Evolutionary conservation across 1,139 yeast genomes (phyloP).

Genomic region (Scheffersomyces segobiensis): DNA sequence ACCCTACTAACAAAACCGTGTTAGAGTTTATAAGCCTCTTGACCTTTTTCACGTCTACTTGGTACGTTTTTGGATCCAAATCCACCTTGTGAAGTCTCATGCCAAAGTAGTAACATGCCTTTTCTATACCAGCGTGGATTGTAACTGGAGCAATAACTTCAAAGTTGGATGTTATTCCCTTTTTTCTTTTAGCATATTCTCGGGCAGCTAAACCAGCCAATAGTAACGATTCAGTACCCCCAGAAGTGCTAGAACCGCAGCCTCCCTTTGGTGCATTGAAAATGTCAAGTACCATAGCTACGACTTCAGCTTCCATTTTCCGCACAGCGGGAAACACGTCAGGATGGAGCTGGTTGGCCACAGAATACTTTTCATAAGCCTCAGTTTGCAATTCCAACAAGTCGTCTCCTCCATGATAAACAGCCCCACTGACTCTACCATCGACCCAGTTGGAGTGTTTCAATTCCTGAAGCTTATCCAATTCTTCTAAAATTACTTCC

Average conservation of each 20-base stretch:
- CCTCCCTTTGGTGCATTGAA: conserved; percentile 75
- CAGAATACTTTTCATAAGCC: conserved; percentile 75
- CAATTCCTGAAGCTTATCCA: conserved; percentile 50
- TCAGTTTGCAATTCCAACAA: conserved; percentile 69
- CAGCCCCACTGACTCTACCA: conserved; percentile 93
- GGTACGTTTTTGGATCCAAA: conserved; percentile 63
- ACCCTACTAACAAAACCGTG: conserved; percentile 83
- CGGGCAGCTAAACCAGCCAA: conserved; percentile 86
- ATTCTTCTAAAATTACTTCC: conserved; percentile 43
- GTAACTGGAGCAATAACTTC: conserved; percentile 90
- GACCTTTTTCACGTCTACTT: conserved; percentile 68
- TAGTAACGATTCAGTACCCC: conserved; percentile 93
- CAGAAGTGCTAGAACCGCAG: conserved; percentile 91
- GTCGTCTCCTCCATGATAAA: conserved; percentile 89
- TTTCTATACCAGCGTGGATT: conserved; percentile 93
- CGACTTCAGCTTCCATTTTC: conserved; percentile 95
- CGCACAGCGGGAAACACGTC: conserved; percentile 96
- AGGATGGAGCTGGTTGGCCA: conserved; percentile 94
- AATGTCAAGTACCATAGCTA: conserved; percentile 79
- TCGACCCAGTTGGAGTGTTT: conserved; percentile 77
- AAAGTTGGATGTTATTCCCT: conserved; percentile 63
- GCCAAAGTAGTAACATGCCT: conserved; percentile 89
- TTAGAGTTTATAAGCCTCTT: conserved; percentile 67
- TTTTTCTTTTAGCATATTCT: conserved; percentile 56
- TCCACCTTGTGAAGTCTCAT: conserved; percentile 84